Evolutionary conservation across 1,139 yeast genomes (phyloP).

Genomic region (Candida tetrigidarum): DNA sequence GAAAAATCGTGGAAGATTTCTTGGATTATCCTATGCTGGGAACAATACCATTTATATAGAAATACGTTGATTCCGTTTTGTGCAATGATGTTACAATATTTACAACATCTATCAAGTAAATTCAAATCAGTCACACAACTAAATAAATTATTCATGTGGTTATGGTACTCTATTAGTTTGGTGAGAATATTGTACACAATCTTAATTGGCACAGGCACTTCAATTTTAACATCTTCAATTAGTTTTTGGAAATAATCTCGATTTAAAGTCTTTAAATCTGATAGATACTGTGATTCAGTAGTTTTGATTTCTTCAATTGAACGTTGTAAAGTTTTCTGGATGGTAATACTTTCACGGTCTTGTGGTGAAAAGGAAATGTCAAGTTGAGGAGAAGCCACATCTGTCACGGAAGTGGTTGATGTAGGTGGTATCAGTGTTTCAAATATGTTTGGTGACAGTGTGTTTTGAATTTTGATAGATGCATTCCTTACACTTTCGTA

Average conservation of each 20-base stretch:
- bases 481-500: neutral
- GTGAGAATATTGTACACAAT: constrained; percentile 24
- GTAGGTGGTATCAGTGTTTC: constrained; percentile 1
- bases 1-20: constrained; percentile 7
- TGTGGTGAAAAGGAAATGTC: constrained; percentile 21
- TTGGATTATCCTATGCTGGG: constrained; percentile 9
- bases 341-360: constrained; percentile 9
- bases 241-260: constrained; percentile 41
- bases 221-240: constrained; percentile 22
- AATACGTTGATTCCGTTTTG: constrained; percentile 13
- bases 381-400: constrained; percentile 29
- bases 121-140: constrained; percentile 4
- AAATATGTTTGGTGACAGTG: constrained; percentile 2
- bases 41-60: constrained; percentile 17
- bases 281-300: constrained; percentile 51
- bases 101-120: neutral
- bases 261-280: constrained; percentile 43
- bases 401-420: constrained; percentile 10
- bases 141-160: neutral
- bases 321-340: constrained; percentile 31
- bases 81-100: constrained; percentile 8
- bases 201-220: constrained; percentile 30
- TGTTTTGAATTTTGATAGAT: neutral
- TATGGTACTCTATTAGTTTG: constrained; percentile 17
- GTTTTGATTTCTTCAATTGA: constrained; percentile 50